These are phyloP conservation scores for Royoungia palumana DNA, from an alignment of 768 basidiomycete species.

Conservation along the genomic window DNA sequence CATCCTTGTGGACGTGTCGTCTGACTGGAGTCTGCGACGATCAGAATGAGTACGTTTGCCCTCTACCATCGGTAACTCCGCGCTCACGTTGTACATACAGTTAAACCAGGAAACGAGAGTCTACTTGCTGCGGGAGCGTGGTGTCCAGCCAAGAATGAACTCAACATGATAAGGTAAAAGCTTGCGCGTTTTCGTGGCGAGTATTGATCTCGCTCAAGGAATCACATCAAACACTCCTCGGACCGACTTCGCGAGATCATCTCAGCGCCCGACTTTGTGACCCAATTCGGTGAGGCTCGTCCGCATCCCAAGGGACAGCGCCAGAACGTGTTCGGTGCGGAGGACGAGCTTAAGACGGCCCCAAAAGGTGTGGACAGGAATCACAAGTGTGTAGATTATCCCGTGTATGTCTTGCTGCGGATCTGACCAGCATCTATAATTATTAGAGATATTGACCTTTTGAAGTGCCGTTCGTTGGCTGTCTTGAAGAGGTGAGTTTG, in stretches of 20 bases:
- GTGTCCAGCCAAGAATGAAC: slow-evolving; percentile 76
- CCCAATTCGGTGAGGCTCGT: slow-evolving; percentile 68
- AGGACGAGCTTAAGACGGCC: slow-evolving; percentile 86
- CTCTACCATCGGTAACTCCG: not conserved
- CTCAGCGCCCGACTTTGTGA: slow-evolving; percentile 65
- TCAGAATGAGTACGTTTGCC: slow-evolving; percentile 21
- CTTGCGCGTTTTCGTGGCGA: slow-evolving; percentile 1
- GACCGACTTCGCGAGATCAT: slow-evolving; percentile 64
- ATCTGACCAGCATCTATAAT: not conserved
- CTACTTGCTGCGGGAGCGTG: slow-evolving; percentile 78
- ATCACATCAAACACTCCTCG: slow-evolving; percentile 61
- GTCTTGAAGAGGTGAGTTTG: slow-evolving; percentile 55
- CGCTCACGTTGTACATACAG: slow-evolving; percentile 35
- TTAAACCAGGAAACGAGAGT: slow-evolving; percentile 63
- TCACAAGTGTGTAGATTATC: slow-evolving; percentile 51
- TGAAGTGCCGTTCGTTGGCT: slow-evolving; percentile 78
- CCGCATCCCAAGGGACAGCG: slow-evolving; percentile 59
- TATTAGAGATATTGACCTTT: slow-evolving; percentile 81
- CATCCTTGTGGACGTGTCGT: not conserved
- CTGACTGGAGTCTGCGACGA: not conserved
- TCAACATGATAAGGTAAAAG: slow-evolving; percentile 65
- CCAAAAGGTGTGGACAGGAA: slow-evolving; percentile 87
- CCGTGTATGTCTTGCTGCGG: not conserved
- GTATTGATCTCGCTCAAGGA: slow-evolving; percentile 32
- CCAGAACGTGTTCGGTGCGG: slow-evolving; percentile 79